Evolutionary conservation across 768 basidiomycete species (phyloP), one percentile per base, ranked within the genome.

Genomic region (Dioszegia aurantiaca): DNA sequence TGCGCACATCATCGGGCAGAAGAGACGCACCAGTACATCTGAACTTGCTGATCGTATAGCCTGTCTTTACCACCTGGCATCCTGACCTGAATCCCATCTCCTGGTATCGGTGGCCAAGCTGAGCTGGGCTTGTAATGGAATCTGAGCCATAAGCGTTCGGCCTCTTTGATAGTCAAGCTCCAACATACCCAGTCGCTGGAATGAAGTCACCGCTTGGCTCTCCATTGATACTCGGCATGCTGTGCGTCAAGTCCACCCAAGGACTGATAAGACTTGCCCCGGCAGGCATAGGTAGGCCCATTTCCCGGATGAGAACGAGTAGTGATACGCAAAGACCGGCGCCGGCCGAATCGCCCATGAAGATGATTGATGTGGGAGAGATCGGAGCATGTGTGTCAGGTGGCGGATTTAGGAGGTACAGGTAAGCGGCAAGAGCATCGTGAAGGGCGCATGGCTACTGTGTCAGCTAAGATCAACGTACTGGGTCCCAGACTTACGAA

Each of bases 261-360:
- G 75, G 75, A 33, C 63, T 65, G 55, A 76, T 67, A 33, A 72
- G 48, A 44, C 71, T 69, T 23, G 75, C 75, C 17, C 75, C 75
- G 17, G 70, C 69, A 1, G 75, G 75, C 68, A 74, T 71, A 2
- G 73, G 70, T 26, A 76, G 55, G 2, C 69, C 67, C 63, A 67
- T 72, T 45, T 76, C 75, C 24, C 75, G 40, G 11, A 76, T 71
- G 31, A 76, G 37, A 14, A 71, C 55, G 12, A 76, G 56, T 9
- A 76, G 55, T 10, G 75, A 72, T 31, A 76, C 61, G 10, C 64
- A 64, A 58, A 76, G 62, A 0, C 73, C 73, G 16, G 62, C 75
- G 11, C 75, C 75, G 10, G 75, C 75, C 8, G 70, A 73, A 42
- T 76, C 75, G 28, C 75, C 75, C 61, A 74, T 74, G 28, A 76